Evolutionary conservation across 495 filamentous ascomycete species (phyloP), one percentile per base, ranked within the genome.

Genomic region (Talaromyces nanjingensis): DNA sequence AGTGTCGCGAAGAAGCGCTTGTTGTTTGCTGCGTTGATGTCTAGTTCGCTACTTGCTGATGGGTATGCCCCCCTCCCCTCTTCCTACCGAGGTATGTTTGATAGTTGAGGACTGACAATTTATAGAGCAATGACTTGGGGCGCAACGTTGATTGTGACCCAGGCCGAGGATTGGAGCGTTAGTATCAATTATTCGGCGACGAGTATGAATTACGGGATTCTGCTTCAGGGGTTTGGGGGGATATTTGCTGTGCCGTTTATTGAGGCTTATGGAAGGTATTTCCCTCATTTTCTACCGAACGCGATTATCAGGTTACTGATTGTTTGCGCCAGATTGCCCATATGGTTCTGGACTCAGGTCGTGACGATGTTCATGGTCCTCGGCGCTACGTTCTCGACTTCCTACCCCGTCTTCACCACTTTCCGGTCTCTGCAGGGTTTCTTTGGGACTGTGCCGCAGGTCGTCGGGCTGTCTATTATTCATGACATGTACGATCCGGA

Each of bases 391-490:
- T 70, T 79, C 1, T 77, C 81, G 6, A 71, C 75, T 14, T 69
- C 72, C 53, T 84, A 76, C 63, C 70, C 73, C 3, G 70, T 72
- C 27, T 84, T 83, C 65, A 83, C 80, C 0, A 70, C 74, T 8
- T 78, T 77, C 63, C 79, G 82, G 16, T 76, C 81, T n/a, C 72
- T 85, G 20, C 83, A 84, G 63, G 81, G 81, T 16, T 74, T 84
- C 33, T 77, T 83, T 65, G 75, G 71, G 1, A 77, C 79, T 7
- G 71, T 78, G 16, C 76, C 78, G 0, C 79, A 81, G 64, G 76
- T 79, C 4, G 75, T 81, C 53, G 79, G 79, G 8, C 68, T 82
- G 6, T 73, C 73, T 11, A 76, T 79, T 12, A 75, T 81, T 47
- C 72, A 80, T 52, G 79, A 81, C 62, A 78, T 81, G 75, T 81